Percentiles rank a stretch among this genome's conserved stretches.
Conservation (phyloP, 2,329 filamentous ascomycete genomes). For the Pyricularia sp. region DNA sequence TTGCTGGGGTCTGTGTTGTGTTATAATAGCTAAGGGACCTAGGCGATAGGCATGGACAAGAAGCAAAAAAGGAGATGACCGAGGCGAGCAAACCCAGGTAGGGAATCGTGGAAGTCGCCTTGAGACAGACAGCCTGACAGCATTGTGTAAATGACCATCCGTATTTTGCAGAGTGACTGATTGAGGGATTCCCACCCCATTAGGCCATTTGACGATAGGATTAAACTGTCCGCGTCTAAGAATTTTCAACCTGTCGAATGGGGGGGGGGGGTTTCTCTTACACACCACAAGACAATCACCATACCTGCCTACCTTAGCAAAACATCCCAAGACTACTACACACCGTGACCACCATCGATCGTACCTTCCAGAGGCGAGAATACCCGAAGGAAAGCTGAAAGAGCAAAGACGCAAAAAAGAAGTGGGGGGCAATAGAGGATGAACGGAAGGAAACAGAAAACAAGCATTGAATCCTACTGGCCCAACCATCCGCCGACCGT, state of each 20-base stretch:
- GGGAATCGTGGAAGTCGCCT: not conserved
- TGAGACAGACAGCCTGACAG: not conserved
- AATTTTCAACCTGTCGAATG: not conserved
- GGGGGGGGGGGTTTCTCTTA: not conserved
- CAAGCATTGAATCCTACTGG: not conserved
- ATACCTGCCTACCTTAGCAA: too few relatives aligned
- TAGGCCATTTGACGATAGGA: not conserved
- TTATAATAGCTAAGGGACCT: not conserved
- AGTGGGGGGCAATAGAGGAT: not conserved
- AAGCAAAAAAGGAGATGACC: not conserved
- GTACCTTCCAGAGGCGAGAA: not conserved
- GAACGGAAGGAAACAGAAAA: not conserved
- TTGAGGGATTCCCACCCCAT: not conserved
- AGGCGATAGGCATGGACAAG: not conserved
- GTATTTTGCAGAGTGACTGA: not conserved
- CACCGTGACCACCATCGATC: too few relatives aligned
- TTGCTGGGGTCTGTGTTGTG: not conserved
- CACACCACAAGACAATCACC: not conserved
- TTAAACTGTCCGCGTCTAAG: not conserved
- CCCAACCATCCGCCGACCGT: not conserved
- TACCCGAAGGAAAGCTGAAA: not conserved
- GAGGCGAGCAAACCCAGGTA: not conserved
- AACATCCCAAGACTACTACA: too few relatives aligned
- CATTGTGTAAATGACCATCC: not conserved
- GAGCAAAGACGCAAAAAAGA: not conserved